Base-by-base conservation (phyloP, 1,139 yeast species). In the Hansenula lynferdii region DNA sequence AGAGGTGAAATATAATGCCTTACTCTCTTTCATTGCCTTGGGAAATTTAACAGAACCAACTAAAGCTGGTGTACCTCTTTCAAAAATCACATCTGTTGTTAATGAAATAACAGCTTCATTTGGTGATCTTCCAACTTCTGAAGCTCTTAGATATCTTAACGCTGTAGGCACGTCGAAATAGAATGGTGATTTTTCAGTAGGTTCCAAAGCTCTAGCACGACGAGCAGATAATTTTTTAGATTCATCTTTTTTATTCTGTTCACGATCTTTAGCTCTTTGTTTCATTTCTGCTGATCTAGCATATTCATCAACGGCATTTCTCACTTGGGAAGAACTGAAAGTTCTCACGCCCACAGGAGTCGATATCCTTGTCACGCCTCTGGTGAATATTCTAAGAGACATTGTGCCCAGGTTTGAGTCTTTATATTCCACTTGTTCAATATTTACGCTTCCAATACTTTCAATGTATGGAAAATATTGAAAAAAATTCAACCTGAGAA, bases 51-150 rank as follows among this genome's bases (percentile, higher is more conserved):
- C 73, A n/a, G 78, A 70, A 11, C 97, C 97, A 29, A 68, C 66
- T 37, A 90, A 62, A 27, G 89, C 85, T 32, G 80, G 78, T 20
- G 85, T 80, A 48, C 96, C 96, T 55, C 77, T 79, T 42, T 85
- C 95, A 22, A 85, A 80, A 17, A 85, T 72, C n/a, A 87, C 75
- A 17, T 76, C 66, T 43, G 89, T 69, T 28, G 79, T 76, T 42
- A 87, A 61, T 17, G 84, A 68, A 32, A 90, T 69, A 27, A 90
- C 83, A 23, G 92, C 78, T 49, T 80, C 79, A 19, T 69, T 64
- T 5, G 74, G 66, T 3, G 92, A 78, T 53, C 85, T 78, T 5
- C 97, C 97, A 6, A 87, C 95, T 60, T 89, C 96, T 5, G 90
- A 78, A 0, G 97, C 96, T 47, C 97, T 72, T 42, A 92, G 59